Percentiles rank a stretch among this genome's conserved stretches.
Evolutionary conservation across 352 stramenopile genomes (phyloP).

Genomic region (Phytophthora crassamura): DNA sequence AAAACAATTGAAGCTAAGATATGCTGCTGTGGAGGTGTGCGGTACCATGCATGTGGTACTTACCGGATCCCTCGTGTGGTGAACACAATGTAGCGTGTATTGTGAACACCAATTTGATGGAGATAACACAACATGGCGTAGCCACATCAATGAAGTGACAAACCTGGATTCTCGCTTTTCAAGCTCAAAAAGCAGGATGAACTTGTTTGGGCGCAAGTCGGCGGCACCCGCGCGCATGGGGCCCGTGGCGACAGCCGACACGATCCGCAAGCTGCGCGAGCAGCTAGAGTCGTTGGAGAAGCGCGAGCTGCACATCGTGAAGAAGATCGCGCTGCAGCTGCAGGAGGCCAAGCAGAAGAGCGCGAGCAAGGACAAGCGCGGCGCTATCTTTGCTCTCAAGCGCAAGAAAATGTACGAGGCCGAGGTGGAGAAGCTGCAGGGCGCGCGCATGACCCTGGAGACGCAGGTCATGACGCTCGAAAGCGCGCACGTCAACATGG

Average conservation of each 20-base stretch:
- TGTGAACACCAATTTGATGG: not conserved
- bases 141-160: too few species aligned
- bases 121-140: not conserved
- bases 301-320: conserved; percentile 96
- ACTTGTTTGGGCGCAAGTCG: conserved; percentile 87
- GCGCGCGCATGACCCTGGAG: conserved; percentile 97
- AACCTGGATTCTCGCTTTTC: conserved; percentile 17
- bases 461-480: conserved; percentile 93
- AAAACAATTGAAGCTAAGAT: not conserved
- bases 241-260: conserved; percentile 81
- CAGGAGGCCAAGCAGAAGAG: conserved; percentile 97
- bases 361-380: conserved; percentile 96
- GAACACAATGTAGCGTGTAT: too few species aligned
- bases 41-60: not conserved
- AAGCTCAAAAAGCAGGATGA: conserved; percentile 51
- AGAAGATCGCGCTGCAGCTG: conserved; percentile 95
- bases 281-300: conserved; percentile 94
- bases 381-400: conserved; percentile 97
- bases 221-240: conserved; percentile 57
- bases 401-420: conserved; percentile 99
- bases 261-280: conserved; percentile 91
- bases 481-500: conserved; percentile 95
- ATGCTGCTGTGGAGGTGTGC: not conserved
- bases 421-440: conserved; percentile 98
- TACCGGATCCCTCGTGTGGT: too few species aligned